Evolutionary conservation across 2,329 filamentous ascomycete genomes (phyloP).

Genomic region (Venturia oleaginea): DNA sequence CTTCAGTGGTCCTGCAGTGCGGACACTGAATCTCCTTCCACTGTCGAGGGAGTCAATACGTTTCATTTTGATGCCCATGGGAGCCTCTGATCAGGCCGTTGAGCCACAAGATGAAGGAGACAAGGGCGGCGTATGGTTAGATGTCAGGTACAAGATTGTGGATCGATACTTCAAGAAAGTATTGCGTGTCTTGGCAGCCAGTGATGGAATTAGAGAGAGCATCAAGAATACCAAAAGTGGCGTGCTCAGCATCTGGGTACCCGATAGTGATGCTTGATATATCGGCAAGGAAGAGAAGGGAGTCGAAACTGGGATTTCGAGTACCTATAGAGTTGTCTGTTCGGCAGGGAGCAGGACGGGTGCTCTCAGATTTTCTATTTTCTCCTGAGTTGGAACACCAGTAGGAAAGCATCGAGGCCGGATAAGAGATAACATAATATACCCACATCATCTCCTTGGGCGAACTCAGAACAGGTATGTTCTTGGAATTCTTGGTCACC

Average conservation of each 20-base stretch:
- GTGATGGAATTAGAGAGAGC: slow-evolving; percentile 6
- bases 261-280: background rate
- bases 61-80: slow-evolving; percentile 64
- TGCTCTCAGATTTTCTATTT: background rate
- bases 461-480: background rate
- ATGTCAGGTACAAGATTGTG: slow-evolving; percentile 10
- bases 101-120: background rate
- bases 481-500: background rate
- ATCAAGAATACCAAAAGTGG: background rate
- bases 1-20: slow-evolving; percentile 80
- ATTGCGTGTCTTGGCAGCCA: background rate
- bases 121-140: slow-evolving; percentile 6
- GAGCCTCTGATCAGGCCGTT: background rate
- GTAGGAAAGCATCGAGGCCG: background rate
- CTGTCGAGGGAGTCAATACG: slow-evolving; percentile 64
- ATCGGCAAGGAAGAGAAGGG: background rate
- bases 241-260: slow-evolving; percentile 1
- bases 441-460: background rate
- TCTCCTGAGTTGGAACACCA: background rate
- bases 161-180: slow-evolving; percentile 13
- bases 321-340: background rate
- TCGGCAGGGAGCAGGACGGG: background rate
- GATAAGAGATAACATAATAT: background rate
- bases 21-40: slow-evolving; percentile 71
- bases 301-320: background rate